A percentile compares a stretch with the other conserved stretches of the same genome.
phyloP scores from a whole-genome alignment of 2,329 filamentous ascomycete species.

The Chaetomium strumarium region DNA sequence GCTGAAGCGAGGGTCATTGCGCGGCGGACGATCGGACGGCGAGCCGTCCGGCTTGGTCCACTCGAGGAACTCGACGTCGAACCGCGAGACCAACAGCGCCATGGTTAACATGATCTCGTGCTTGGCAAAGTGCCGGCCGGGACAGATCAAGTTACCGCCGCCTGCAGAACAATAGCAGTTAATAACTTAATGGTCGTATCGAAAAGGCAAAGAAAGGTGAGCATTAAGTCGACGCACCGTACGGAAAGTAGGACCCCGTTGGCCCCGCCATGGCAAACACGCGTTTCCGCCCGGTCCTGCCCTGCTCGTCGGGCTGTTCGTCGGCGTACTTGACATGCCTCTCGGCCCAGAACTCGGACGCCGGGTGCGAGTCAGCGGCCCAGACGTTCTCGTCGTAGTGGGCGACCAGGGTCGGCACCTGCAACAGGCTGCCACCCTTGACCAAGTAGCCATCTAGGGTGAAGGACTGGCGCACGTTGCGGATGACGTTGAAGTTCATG shows the following conservation, averaged over 20 bases:
- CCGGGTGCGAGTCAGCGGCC: conserved; percentile 17
- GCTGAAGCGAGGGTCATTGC: too few species aligned
- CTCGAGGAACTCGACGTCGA: too few species aligned
- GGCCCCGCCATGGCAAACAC: background rate
- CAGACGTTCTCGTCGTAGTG: conserved; percentile 27
- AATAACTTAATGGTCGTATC: too few species aligned
- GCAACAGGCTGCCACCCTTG: conserved; percentile 13
- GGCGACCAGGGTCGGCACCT: conserved; percentile 14
- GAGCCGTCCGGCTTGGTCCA: too few species aligned
- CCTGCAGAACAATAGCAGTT: too few species aligned
- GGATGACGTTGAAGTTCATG: conserved; percentile 18
- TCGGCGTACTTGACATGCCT: conserved; percentile 15
- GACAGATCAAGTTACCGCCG: too few species aligned
- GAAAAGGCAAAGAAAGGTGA: too few species aligned
- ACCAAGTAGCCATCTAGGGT: conserved; percentile 14
- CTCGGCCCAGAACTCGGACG: conserved; percentile 23
- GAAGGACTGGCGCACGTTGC: conserved; percentile 11
- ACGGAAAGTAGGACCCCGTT: background rate
- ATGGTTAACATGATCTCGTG: too few species aligned
- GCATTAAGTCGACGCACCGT: background rate
- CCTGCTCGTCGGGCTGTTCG: background rate
- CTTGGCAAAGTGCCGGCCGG: too few species aligned
- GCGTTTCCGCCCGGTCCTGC: background rate
- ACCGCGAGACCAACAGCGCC: too few species aligned
- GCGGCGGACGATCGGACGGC: too few species aligned